These are phyloP conservation scores for Cyberlindnera petersonii DNA, from an alignment of 805 yeast species.

Conservation along the genomic window DNA sequence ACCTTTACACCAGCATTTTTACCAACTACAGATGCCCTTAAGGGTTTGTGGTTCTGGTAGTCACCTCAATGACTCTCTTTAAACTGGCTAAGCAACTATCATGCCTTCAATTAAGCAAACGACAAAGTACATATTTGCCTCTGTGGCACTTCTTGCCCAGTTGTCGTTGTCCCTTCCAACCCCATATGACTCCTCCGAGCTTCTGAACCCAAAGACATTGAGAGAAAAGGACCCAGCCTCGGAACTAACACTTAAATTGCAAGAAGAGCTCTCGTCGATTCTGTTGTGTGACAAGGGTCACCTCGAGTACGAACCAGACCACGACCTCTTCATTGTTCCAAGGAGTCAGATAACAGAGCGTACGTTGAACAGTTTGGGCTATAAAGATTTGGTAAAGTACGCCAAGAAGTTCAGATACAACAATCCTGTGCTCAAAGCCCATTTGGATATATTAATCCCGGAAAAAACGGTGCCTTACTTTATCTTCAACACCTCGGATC, in stretches of 20 bases:
- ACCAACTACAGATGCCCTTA: no score
- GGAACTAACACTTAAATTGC: conserved; percentile 5
- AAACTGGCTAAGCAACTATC: no score
- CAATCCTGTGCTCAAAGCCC: conserved; percentile 15
- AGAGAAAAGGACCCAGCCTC: conserved; percentile 3
- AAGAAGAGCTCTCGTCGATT: conserved; percentile 11
- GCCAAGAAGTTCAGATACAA: conserved; percentile 23
- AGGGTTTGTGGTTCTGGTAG: no score
- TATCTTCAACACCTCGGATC: conserved; percentile 34
- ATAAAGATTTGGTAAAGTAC: conserved; percentile 23
- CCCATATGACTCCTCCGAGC: conserved; percentile 2
- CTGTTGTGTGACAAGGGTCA: not conserved
- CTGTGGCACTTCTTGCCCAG: no score
- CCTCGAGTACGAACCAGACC: conserved; percentile 5
- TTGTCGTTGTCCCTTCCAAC: not conserved
- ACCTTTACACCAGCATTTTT: no score
- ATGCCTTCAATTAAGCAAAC: no score
- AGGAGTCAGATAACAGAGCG: conserved; percentile 24
- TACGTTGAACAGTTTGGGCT: conserved; percentile 27
- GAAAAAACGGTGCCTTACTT: conserved; percentile 33
- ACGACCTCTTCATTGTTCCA: conserved; percentile 30
- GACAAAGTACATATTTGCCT: no score
- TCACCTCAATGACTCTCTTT: no score
- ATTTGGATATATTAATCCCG: conserved; percentile 31
- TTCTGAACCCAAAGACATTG: conserved; percentile 2